Base-by-base conservation (phyloP, 2,329 filamentous ascomycete genomes). In the Scorias spongiosa region DNA sequence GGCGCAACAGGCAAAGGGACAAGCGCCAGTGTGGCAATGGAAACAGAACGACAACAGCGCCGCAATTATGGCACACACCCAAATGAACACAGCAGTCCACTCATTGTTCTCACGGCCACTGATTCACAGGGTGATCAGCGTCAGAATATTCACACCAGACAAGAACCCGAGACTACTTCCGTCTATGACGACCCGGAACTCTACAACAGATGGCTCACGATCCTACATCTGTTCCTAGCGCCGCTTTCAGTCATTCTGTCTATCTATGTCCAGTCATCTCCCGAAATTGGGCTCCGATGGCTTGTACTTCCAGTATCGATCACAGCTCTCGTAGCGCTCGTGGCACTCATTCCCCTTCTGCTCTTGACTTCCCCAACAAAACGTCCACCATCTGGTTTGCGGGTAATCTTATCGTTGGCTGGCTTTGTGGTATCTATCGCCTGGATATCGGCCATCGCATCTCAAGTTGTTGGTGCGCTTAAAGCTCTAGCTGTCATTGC, bases 361-460 rank as follows among this genome's bases (percentile, higher is more conserved):
- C 47, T 77, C 3, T 79, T 79, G 15, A 93, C 88, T 0, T 75
- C 74, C 1, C 71, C 80, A 7, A 69, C 76, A 41, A 73, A 71
- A 29, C 78, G 80, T 28, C 82, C 84, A 0, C 76, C 72, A 49
- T 32, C 46, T 17, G 48, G 46, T 42, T 84, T 84, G 62, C 81
- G 88, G 46, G 81, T 80, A 41, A 57, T 89, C 18, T 71, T 96
- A 39, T 93, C 87, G 58, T 85, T 94, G 56, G 68, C 93, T 30
- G 91, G 93, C 6, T 98, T 98, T 58, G 69, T 82, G 8, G 93
- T 96, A 46, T 80, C 83, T 48, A 91, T 96, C 45, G 83, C 85
- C 18, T 98, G 93, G 91, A 95, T 96, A 54, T 91, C 86, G 34
- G 91, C 86, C 1, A 87, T 98, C 53, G 89, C 91, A 2, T 85